Conservation (phyloP, 768 basidiomycete species). For the Phanerodontia chrysosporium region DNA sequence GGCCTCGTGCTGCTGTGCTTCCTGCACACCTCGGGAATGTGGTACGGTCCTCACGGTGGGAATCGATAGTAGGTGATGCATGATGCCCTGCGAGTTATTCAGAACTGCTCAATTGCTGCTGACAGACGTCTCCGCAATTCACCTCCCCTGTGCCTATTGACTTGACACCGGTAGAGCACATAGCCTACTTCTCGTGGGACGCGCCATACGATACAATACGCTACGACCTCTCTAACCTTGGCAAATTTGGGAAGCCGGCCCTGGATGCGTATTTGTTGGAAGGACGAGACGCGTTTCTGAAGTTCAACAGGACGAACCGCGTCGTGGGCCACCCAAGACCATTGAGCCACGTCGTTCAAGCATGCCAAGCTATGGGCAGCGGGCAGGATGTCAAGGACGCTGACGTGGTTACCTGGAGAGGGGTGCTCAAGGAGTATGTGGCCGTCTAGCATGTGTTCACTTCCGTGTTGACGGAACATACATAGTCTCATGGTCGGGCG, state of each 20-base stretch:
- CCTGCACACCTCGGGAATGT: too few relatives aligned
- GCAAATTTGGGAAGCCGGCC: background rate
- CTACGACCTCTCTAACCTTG: slow-evolving; percentile 1
- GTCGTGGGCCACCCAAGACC: slow-evolving; percentile 2
- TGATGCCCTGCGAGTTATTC: too few relatives aligned
- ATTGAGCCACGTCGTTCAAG: background rate
- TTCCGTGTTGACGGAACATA: too few relatives aligned
- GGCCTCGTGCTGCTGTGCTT: too few relatives aligned
- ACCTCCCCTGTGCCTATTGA: too few relatives aligned
- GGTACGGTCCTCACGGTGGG: too few relatives aligned
- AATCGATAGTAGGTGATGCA: too few relatives aligned
- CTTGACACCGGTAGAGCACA: background rate
- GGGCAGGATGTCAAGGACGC: background rate
- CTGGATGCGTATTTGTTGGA: background rate
- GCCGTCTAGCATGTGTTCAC: too few relatives aligned
- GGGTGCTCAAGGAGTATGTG: slow-evolving; percentile 3
- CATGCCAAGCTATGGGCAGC: background rate
- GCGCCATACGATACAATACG: background rate
- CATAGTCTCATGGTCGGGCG: too few relatives aligned
- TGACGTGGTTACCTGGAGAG: slow-evolving; percentile 8
- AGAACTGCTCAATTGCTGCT: too few relatives aligned
- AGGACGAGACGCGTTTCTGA: background rate
- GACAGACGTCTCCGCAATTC: too few relatives aligned
- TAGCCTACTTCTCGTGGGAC: slow-evolving; percentile 1
- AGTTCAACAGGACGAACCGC: background rate